Percentiles rank a stretch among this genome's conserved stretches.
These are phyloP conservation scores for Fusarium torulosum DNA, from an alignment of 2,329 filamentous ascomycete species.

Conservation along the genomic window DNA sequence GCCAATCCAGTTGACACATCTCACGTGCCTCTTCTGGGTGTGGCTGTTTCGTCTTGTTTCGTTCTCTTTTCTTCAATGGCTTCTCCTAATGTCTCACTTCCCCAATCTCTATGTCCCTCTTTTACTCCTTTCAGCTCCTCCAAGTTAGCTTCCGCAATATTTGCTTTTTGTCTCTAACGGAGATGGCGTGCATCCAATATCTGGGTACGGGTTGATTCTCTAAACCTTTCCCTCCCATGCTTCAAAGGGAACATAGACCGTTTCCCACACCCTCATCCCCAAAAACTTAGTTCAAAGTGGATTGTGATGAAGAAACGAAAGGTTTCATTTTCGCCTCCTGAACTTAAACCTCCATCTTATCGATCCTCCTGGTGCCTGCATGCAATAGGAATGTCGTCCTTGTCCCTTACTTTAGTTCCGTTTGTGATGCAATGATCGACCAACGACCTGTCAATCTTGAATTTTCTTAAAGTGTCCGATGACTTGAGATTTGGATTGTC, in stretches of 20 bases:
- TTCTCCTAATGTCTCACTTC: constrained; percentile 39
- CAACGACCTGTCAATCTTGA: constrained; percentile 15
- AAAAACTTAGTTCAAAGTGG: constrained; percentile 5
- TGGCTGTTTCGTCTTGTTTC: constrained; percentile 8
- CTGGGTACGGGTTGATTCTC: constrained; percentile 17
- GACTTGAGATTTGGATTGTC: too few species aligned
- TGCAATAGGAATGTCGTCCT: constrained; percentile 27
- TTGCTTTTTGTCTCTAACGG: constrained; percentile 22
- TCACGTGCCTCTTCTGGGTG: constrained; percentile 12
- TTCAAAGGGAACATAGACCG: constrained; percentile 10
- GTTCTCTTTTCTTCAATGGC: constrained; percentile 21
- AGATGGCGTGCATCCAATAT: constrained; percentile 18
- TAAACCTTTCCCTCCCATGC: background rate
- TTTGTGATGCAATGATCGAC: constrained; percentile 25
- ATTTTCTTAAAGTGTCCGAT: background rate
- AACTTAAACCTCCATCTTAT: constrained; percentile 12
- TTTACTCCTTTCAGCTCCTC: constrained; percentile 25
- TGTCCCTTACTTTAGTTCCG: constrained; percentile 19
- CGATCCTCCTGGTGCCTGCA: constrained; percentile 28
- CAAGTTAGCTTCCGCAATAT: constrained; percentile 25
- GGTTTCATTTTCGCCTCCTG: constrained; percentile 10
- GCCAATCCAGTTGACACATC: background rate
- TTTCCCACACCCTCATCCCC: constrained; percentile 11
- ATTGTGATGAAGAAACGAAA: constrained; percentile 27
- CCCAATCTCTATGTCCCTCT: constrained; percentile 30